Evolutionary conservation across 345 rosid species (phyloP).

Genomic region (Nephelium lappaceum): DNA sequence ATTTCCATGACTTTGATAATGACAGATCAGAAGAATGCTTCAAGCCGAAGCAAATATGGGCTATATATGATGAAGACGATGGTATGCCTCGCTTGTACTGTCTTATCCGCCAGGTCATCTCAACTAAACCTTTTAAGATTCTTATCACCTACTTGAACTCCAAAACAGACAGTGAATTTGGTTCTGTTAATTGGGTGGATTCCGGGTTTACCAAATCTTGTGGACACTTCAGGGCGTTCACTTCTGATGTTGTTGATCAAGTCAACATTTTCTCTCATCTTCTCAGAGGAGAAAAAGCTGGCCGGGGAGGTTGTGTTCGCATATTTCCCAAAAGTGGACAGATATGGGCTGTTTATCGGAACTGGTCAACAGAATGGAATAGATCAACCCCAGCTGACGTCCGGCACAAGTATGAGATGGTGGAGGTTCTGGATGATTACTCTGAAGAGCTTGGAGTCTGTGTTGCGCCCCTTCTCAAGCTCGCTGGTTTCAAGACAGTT

Average conservation of each 20-base stretch:
- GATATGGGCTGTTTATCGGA: slow-evolving; percentile 90
- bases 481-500: slow-evolving; percentile 87
- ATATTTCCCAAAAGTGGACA: slow-evolving; percentile 90
- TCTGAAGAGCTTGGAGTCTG: slow-evolving; percentile 92
- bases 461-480: slow-evolving; percentile 70
- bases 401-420: slow-evolving; percentile 96
- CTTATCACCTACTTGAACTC: slow-evolving; percentile 86
- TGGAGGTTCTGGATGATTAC: slow-evolving; percentile 89
- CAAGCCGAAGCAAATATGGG: slow-evolving; percentile 95
- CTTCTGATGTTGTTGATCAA: slow-evolving; percentile 79
- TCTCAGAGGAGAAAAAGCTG: slow-evolving; percentile 78
- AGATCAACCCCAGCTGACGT: slow-evolving; percentile 77
- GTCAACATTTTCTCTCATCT: slow-evolving; percentile 96
- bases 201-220: slow-evolving; percentile 94
- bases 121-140: slow-evolving; percentile 81
- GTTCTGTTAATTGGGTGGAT: slow-evolving; percentile 81
- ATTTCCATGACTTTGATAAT: slow-evolving; percentile 93
- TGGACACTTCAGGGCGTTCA: slow-evolving; percentile 90
- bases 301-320: slow-evolving; percentile 97
- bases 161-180: slow-evolving; percentile 89
- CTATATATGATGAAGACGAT: slow-evolving; percentile 93
- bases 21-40: slow-evolving; percentile 93
- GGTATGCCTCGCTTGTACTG: slow-evolving; percentile 99
- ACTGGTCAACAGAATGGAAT: slow-evolving; percentile 90
- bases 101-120: slow-evolving; percentile 78